Evolutionary conservation across 2,329 filamentous ascomycete genomes (phyloP), one percentile per base, ranked within the genome.

Genomic region (Clathrospora elynae): DNA sequence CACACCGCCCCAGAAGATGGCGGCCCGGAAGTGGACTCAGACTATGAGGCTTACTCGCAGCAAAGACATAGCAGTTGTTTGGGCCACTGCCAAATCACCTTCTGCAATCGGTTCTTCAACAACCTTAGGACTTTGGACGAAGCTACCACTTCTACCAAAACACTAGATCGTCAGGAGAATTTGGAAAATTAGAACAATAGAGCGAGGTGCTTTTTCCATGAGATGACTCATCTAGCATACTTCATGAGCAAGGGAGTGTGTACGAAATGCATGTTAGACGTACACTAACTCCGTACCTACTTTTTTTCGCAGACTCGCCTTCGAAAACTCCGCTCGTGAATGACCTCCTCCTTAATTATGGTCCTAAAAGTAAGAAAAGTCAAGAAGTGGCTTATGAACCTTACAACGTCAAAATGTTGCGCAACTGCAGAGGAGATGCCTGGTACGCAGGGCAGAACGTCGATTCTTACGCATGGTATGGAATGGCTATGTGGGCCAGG

Each of bases 191-290:
- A 22, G 33, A 26, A 26, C 14, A 35, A 26, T 18, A 26, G 33
- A 26, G 33, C 33, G 12, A 26, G 33, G 10, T 35, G 33, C 33
- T 35, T 35, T 12, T 35, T 35, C 9, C 33, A 35, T 19, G 20
- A 35, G 17, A 17, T 35, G 11, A 35, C 33, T 18, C 33, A 35
- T 19, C 22, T 35, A n/a, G 14, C 14, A 14, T 35, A 35, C 24
- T 35, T 35, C 16, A 26, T 35, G 20, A 35, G 23, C 26, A 19
- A 19, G 29, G 17, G 17, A 3, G 17, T 13, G 4, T 30, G 29
- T n/a, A n/a, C n/a, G n/a, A 19, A 18, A 9, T 19, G 14, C 29
- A n/a, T 5, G 16, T 17, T 5, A 19, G 7, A 32, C 20, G 6
- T 18, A n/a, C n/a, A 10, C 17, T 32, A n/a, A 32, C 16, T 10